Evolutionary conservation across 495 filamentous ascomycete genomes (phyloP), one percentile per base, ranked within the genome.

Genomic region (Annulohypoxylon bovei): DNA sequence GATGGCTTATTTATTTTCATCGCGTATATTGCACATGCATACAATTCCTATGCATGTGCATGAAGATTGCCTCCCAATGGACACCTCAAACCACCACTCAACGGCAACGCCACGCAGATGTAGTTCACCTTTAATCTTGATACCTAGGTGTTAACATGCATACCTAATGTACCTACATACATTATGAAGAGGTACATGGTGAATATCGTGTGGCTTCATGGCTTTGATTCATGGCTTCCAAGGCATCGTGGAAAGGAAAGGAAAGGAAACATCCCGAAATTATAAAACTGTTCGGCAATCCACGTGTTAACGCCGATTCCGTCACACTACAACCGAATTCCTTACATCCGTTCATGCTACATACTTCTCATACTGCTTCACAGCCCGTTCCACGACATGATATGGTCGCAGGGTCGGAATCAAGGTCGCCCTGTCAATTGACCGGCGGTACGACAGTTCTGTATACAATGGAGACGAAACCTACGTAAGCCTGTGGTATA

Each of bases 401-500:
- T 62, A 42, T 49, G 50, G 28, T 44, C 50, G 23, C 56, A 42
- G 49, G 57, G 39, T 52, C 57, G 32, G 50, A 40, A 37, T 32
- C 18, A 57, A 47, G 57, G 65, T 32, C 4, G 42, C 52, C 66
- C 53, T 58, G 66, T 46, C 53, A 54, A 62, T 16, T 62, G 25
- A 62, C 25, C 30, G 30, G 25, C 37, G 39, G 59, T 56, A 56
- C 42, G 33, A 64, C 39, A 42, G 39, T 18, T 18, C 7, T 6
- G 5, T 6, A 20, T 42, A 18, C 33, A 23, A 52, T 39, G 46
- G 46, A 25, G 27, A 40, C 32, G 18, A 70, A 23, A 58, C 6
- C 66, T 56, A 63, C 58, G 59, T 59, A 69, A 70, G 59, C 53
- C 59, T 46, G 16, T 42, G n/a, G 39, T 42, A 42, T 42, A 42